Conservation (phyloP, 805 yeast species). For the Maudiozyma serrabonitensis region DNA sequence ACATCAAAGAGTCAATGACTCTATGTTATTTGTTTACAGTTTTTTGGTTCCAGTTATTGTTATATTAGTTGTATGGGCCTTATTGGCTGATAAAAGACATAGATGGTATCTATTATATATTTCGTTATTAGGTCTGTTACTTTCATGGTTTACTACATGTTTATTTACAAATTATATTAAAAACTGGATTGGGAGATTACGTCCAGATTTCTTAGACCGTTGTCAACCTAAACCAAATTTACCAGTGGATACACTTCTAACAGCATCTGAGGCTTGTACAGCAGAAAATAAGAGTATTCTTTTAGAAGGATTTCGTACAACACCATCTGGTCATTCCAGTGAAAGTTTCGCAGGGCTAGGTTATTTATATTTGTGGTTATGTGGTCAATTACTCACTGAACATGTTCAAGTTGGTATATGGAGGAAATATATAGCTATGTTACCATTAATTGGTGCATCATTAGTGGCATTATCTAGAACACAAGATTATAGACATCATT, state of each 20-base stretch:
- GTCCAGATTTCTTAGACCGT: constrained; percentile 88
- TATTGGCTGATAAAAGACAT: constrained; percentile 37
- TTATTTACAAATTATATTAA: constrained; percentile 66
- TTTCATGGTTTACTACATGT: constrained; percentile 51
- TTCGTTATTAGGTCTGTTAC: constrained; percentile 54
- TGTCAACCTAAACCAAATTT: constrained; percentile 61
- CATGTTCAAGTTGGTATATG: constrained; percentile 47
- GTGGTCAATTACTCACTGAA: constrained; percentile 52
- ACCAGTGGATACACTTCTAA: constrained; percentile 44
- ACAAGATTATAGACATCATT: constrained; percentile 90
- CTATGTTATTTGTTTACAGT: constrained; percentile 46
- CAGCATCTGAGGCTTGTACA: constrained; percentile 60
- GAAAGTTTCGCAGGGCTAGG: constrained; percentile 61
- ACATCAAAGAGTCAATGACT: constrained; percentile 56
- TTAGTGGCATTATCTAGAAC: constrained; percentile 80
- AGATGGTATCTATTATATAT: constrained; percentile 52
- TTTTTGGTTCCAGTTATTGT: constrained; percentile 39
- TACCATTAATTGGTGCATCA: constrained; percentile 61
- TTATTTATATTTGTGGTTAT: constrained; percentile 52
- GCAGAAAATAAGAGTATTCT: constrained; percentile 35
- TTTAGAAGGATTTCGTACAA: constrained; percentile 68
- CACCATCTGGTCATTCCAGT: constrained; percentile 77
- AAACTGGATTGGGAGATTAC: constrained; percentile 76
- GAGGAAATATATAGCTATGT: constrained; percentile 43
- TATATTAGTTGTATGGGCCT: constrained; percentile 29